phyloP scores from a whole-genome alignment of 1,284 basidiomycete species.

The Irpex sp. region DNA sequence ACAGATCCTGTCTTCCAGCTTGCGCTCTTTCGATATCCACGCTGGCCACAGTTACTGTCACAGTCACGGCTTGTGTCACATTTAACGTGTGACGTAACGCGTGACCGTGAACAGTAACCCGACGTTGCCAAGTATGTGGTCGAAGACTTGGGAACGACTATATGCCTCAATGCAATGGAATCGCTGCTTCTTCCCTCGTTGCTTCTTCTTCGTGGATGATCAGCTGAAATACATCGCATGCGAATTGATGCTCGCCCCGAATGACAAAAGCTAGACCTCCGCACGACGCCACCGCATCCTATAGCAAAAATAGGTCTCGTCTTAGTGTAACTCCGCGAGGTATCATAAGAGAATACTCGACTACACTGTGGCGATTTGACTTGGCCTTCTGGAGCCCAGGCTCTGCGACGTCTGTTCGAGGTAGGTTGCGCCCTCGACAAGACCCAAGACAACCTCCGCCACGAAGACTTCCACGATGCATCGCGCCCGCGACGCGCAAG shows the following conservation, averaged over 20 bases:
- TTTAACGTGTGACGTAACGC: not conserved
- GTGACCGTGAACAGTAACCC: not conserved
- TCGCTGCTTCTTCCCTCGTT: too few relatives aligned
- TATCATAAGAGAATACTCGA: too few relatives aligned
- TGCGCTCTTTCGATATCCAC: not conserved
- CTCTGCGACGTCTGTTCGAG: too few relatives aligned
- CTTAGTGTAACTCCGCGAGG: too few relatives aligned
- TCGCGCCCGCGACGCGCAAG: not conserved
- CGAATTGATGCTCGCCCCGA: too few relatives aligned
- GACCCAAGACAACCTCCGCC: not conserved
- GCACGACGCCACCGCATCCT: too few relatives aligned
- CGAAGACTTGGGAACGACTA: not conserved
- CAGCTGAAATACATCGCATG: too few relatives aligned
- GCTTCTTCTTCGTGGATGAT: too few relatives aligned
- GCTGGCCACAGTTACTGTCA: not conserved
- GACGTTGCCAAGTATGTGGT: not conserved
- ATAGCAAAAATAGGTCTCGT: too few relatives aligned
- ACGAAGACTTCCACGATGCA: not conserved
- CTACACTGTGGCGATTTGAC: too few relatives aligned
- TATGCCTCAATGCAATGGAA: not conserved
- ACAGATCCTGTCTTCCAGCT: not conserved
- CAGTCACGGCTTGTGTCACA: not conserved
- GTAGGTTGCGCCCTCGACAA: not conserved
- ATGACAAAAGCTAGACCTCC: too few relatives aligned
- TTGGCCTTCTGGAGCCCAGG: too few relatives aligned